These are phyloP conservation scores for Gastrolobium bilobum DNA, from an alignment of 306 rosid species.

Conservation along the genomic window DNA sequence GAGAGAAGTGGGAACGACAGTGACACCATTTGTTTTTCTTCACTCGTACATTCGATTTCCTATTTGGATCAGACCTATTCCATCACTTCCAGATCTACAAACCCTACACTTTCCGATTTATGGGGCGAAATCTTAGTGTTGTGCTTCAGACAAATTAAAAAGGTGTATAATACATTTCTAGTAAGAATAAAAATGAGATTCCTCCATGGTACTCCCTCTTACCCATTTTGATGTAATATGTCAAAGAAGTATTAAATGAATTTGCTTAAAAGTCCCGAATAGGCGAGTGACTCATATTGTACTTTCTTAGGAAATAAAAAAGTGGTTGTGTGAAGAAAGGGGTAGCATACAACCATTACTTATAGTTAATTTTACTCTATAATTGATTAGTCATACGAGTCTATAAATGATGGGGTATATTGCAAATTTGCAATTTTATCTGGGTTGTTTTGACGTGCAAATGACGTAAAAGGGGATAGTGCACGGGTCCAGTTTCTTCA, in stretches of 20 bases:
- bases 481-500: not conserved
- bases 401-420: too few species aligned
- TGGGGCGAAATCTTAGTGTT: not conserved
- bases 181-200: constrained; percentile 25
- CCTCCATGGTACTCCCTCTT: not conserved
- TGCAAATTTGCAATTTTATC: too few species aligned
- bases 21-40: not conserved
- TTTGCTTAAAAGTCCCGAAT: not conserved
- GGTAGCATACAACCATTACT: too few species aligned
- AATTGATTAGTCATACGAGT: too few species aligned
- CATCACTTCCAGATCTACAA: not conserved
- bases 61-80: constrained; percentile 38
- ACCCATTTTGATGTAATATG: not conserved
- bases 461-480: not conserved
- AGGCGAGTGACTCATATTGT: not conserved
- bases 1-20: not conserved
- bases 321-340: not conserved
- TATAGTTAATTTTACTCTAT: too few species aligned
- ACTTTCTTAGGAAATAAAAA: not conserved
- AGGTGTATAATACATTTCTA: constrained; percentile 10
- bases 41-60: constrained; percentile 26
- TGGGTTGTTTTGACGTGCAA: not conserved
- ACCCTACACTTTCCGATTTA: not conserved
- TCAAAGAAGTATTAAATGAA: not conserved
- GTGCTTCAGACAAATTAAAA: constrained; percentile 14